Percentiles rank a stretch among this genome's conserved stretches.
Conservation (phyloP, 257 asterid species). For the Cruciata laevipes region DNA sequence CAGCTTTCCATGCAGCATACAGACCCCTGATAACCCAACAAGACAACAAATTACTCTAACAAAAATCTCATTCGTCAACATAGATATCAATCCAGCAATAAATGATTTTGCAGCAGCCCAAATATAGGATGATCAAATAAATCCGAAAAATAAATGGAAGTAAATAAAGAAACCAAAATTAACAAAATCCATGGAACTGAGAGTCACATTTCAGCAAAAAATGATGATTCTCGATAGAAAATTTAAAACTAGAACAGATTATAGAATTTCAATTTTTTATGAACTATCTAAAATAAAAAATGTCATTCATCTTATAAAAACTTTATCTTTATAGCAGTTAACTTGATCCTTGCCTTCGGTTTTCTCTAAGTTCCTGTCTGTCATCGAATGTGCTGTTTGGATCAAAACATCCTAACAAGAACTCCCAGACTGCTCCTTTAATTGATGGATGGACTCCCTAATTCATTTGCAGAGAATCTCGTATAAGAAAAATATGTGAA, state of each 20-base stretch:
- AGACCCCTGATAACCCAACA: constrained; percentile 48
- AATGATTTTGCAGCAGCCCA: background rate
- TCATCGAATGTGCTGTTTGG: constrained; percentile 72
- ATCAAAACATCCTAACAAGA: constrained; percentile 88
- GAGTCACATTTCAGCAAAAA: background rate
- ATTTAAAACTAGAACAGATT: background rate
- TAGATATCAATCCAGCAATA: background rate
- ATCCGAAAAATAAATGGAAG: background rate
- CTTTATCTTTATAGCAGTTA: background rate
- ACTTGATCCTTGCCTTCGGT: constrained; percentile 47
- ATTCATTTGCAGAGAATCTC: constrained; percentile 16
- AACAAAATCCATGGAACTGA: background rate
- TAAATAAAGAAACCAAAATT: background rate
- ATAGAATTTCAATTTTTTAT: no score
- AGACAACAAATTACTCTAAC: background rate
- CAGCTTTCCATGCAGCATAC: constrained; percentile 70
- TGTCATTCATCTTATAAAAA: constrained; percentile 4
- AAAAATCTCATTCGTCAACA: background rate
- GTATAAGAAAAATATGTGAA: constrained; percentile 19
- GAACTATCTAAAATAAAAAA: background rate
- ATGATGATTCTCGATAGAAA: background rate
- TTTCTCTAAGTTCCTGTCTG: constrained; percentile 58
- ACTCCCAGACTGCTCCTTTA: constrained; percentile 94
- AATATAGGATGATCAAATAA: background rate
- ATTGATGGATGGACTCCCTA: constrained; percentile 94